Conservation (phyloP, 768 basidiomycete genomes). For the Boletus rex-veris region DNA sequence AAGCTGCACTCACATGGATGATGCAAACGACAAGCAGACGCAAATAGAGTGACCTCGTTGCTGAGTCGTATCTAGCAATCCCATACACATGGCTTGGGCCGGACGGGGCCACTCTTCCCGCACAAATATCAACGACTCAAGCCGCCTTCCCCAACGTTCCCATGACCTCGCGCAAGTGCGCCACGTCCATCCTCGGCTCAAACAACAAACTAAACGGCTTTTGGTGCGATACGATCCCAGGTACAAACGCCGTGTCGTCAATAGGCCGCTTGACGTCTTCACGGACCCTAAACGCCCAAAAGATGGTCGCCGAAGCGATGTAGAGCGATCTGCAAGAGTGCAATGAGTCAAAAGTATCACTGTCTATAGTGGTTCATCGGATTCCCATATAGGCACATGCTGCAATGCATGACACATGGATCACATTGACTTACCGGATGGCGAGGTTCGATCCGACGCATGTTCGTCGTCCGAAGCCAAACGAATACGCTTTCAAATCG, state of each 20-base stretch:
- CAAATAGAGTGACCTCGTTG: too few relatives aligned
- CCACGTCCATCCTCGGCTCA: constrained; percentile 39
- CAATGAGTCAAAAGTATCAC: not conserved
- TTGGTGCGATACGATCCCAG: constrained; percentile 62
- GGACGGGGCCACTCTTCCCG: too few relatives aligned
- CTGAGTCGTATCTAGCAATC: too few relatives aligned
- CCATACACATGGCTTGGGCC: too few relatives aligned
- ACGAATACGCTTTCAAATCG: constrained; percentile 49
- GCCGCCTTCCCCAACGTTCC: not conserved
- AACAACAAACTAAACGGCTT: constrained; percentile 56
- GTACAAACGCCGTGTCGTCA: constrained; percentile 58
- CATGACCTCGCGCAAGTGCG: constrained; percentile 14
- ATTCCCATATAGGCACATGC: not conserved
- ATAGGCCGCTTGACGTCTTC: constrained; percentile 51
- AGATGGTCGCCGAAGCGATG: constrained; percentile 55
- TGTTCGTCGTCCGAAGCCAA: constrained; percentile 48
- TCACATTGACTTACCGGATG: constrained; percentile 17
- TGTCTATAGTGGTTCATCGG: not conserved
- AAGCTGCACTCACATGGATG: too few relatives aligned
- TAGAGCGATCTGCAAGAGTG: constrained; percentile 48
- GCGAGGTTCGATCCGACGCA: constrained; percentile 26
- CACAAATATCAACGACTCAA: not conserved
- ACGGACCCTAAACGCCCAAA: constrained; percentile 60
- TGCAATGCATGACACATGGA: not conserved
- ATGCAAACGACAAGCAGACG: too few relatives aligned